A percentile compares a stretch with the other conserved stretches of the same genome.
These are phyloP conservation scores for Aegilops tauschii DNA, from an alignment of 176 grass and related monocot genomes.

Conservation along the genomic window DNA sequence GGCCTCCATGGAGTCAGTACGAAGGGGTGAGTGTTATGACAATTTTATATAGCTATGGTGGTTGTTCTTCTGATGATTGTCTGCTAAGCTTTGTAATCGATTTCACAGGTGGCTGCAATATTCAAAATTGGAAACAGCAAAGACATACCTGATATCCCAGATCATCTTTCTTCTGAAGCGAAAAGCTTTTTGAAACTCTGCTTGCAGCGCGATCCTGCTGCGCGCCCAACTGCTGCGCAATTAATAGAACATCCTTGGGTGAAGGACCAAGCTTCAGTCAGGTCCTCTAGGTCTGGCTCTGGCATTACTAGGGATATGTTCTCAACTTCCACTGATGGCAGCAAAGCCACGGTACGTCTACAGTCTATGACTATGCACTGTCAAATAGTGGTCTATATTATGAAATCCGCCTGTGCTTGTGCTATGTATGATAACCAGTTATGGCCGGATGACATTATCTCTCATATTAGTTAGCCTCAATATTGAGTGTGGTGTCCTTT, in stretches of 20 bases:
- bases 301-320: constrained; percentile 42
- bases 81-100: constrained; percentile 8
- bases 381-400: neutral
- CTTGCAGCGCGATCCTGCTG: constrained; percentile 85
- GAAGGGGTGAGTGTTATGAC: constrained; percentile 71
- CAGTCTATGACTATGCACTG: neutral
- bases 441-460: neutral
- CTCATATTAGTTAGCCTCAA: neutral
- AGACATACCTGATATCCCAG: constrained; percentile 93
- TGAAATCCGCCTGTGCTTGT: neutral
- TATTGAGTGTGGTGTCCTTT: neutral
- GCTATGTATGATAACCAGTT: neutral
- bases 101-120: constrained; percentile 90
- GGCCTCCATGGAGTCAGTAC: constrained; percentile 92
- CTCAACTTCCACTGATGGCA: constrained; percentile 25
- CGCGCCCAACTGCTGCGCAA: constrained; percentile 77
- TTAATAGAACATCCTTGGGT: constrained; percentile 88
- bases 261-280: constrained; percentile 48
- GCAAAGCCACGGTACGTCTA: constrained; percentile 29
- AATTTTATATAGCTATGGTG: neutral
- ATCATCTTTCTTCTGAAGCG: constrained; percentile 67
- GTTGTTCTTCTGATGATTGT: neutral
- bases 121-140: constrained; percentile 99
- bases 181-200: constrained; percentile 84
- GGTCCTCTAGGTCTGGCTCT: constrained; percentile 42